Evolutionary conservation across 305 asterid genomes (phyloP), one percentile per base, ranked within the genome.

Genomic region (Striga hermonthica): DNA sequence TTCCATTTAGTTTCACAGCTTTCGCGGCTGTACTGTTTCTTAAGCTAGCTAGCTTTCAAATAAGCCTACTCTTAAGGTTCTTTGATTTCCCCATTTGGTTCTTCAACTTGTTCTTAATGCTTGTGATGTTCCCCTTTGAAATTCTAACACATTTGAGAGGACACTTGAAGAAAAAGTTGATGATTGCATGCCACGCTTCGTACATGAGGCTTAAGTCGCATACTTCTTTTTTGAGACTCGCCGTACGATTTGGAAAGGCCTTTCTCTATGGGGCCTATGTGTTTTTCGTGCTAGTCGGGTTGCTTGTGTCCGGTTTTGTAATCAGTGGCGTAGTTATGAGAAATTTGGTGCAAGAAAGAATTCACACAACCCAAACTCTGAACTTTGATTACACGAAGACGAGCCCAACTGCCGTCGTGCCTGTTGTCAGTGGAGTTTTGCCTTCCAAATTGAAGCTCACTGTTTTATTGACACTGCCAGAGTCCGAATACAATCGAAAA

Each of bases 311-410:
- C 31, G 85, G 88, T 5, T 84, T 86, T 57, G 79, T 72, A 0
- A 10, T 81, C 8, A 74, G 85, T 16, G 80, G 84, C 31, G 8
- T 82, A 14, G 58, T 62, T 1, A 58, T 81, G 78, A 77, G 71
- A 38, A 67, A 43, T 40, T 35, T 82, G 41, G 80, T 82, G 2
- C 76, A 80, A 60, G 84, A 79, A 64, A 79, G 89, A 5, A 62
- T 86, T 3, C 80, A 81, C 44, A 65, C 67, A 0, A 79, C 80
- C 8, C 77, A 80, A 62, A 56, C 43, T 38, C 75, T 88, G n/a
- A 81, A 78, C 62, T 86, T 88, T 22, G 96, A 86, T 60, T 88
- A 82, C 69, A 84, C 96, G 0, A 83, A 74, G 68, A 37, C 80
- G 43, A 86, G 80, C 72, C 92, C 92, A 0, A 69, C 69, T 36